These are phyloP conservation scores for Juglanconis sp. DNA, from an alignment of 2,329 filamentous ascomycete genomes.

Conservation along the genomic window DNA sequence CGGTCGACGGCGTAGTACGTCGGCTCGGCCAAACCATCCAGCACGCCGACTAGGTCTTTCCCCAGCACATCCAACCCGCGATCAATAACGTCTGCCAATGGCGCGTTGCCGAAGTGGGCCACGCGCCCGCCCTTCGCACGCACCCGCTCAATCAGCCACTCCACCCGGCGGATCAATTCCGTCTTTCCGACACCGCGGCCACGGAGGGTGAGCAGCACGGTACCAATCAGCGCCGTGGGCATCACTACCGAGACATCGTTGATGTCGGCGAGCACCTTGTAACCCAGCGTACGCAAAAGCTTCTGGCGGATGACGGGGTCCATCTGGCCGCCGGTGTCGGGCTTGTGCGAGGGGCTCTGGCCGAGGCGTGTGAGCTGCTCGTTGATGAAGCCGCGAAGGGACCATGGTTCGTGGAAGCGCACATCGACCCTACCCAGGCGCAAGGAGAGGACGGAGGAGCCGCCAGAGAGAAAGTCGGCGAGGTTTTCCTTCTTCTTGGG, in stretches of 20 bases:
- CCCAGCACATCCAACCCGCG: conserved; percentile 89
- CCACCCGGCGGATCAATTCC: conserved; percentile 80
- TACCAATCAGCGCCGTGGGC: conserved; percentile 95
- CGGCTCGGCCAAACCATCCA: conserved; percentile 78
- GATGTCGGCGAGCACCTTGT: conserved; percentile 89
- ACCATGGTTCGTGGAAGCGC: conserved; percentile 96
- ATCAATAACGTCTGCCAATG: conserved; percentile 79
- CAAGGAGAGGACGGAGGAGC: conserved; percentile 81
- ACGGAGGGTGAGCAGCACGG: conserved; percentile 83
- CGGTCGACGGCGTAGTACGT: conserved; percentile 94
- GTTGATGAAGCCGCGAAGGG: conserved; percentile 74
- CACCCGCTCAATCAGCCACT: conserved; percentile 84
- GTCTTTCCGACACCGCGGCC: conserved; percentile 86
- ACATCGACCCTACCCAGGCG: conserved; percentile 91
- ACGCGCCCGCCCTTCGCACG: conserved; percentile 85
- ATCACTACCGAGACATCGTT: conserved; percentile 96
- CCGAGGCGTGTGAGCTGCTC: conserved; percentile 65
- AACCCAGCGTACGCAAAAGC: conserved; percentile 81
- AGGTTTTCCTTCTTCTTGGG: conserved; percentile 96
- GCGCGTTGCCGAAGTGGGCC: conserved; percentile 82
- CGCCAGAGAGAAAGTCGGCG: conserved; percentile 78
- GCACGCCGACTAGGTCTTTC: conserved; percentile 77
- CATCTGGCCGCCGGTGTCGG: conserved; percentile 43
- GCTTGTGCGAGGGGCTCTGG: conserved; percentile 45
- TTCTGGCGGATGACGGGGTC: conserved; percentile 61